Base-by-base conservation (phyloP, 108 stramenopile genomes). In the Schizochytrium sp. region DNA sequence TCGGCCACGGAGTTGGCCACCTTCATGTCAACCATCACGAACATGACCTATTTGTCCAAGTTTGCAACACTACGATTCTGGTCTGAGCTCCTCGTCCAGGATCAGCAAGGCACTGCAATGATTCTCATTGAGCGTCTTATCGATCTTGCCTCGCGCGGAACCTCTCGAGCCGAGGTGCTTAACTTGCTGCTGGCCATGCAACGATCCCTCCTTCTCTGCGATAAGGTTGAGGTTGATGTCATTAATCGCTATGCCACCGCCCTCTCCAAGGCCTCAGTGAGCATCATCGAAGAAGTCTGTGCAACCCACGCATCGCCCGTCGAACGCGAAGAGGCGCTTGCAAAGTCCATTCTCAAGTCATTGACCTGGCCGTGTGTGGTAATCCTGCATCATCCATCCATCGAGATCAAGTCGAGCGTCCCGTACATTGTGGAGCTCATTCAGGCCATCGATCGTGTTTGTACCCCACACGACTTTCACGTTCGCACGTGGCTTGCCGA, bases 21-120 rank as follows among this genome's bases (percentile, higher is more conserved):
- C 6, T 83, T 83, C 51, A 47, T 83, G 76, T 83, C 76, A 1
- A 83, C 76, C 51, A 83, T 83, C 51, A 83, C 76, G 43, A 83
- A 83, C 51, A 83, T 83, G 76, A 83, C 76, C 18, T 83, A 83
- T 53, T 53, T 83, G 23, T 83, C 76, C 45, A 47, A 53, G 25
- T 83, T 83, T 23, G 76, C 76, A 12, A 83, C 76, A 6, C 28
- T 83, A 12, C 76, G 76, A 12, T 83, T 83, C 76, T 83, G 76
- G 76, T 83, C 76, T 4, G 76, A 83, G 76, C 76, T 83, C 23
- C 51, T 83, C 10, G 76, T 28, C 25, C 76, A 83, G 28, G 76
- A 83, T 4, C 76, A 83, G 76, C 76, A 83, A 34, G 76, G 51
- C 6, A 83, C 76, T 6, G 76, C 76, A 14, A 47, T 83, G 45